A percentile compares a stretch with the other conserved stretches of the same genome.
Evolutionary conservation across 2,329 filamentous ascomycete genomes (phyloP).

Genomic region (Ophiostoma pallidulum): DNA sequence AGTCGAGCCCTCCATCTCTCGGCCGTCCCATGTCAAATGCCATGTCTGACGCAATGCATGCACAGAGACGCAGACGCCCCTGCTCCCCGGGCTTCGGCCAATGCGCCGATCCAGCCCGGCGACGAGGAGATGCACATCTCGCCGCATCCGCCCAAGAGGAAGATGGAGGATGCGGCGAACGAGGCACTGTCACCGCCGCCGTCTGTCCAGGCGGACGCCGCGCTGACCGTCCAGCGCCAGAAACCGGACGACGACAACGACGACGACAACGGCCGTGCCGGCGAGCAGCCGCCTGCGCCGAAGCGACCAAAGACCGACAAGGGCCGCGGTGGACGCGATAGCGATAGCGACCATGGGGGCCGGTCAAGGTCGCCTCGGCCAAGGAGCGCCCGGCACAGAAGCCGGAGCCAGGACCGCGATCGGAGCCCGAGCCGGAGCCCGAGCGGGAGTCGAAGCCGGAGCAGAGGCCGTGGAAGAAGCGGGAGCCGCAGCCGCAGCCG

Average conservation of each 20-base stretch:
- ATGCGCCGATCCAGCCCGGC: background rate
- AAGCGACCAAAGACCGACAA: background rate
- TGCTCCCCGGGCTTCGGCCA: background rate
- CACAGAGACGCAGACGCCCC: too few species aligned
- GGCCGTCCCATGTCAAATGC: too few species aligned
- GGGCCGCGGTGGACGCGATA: background rate
- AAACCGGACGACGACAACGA: background rate
- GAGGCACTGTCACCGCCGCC: too few species aligned
- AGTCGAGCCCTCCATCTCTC: too few species aligned
- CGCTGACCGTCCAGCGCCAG: background rate
- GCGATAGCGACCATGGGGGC: background rate
- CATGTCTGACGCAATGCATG: too few species aligned
- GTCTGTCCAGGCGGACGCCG: too few species aligned
- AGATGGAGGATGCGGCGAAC: background rate
- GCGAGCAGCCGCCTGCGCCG: background rate
- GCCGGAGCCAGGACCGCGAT: background rate
- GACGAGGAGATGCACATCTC: constrained; percentile 2
- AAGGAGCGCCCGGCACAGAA: background rate
- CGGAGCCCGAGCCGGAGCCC: background rate
- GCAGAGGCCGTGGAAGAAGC: background rate
- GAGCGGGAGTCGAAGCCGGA: background rate
- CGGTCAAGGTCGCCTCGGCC: background rate
- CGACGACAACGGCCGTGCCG: background rate
- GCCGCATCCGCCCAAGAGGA: background rate
- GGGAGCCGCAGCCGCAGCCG: background rate